phyloP scores from a whole-genome alignment of 352 stramenopile genomes.

The Globisporangium nunn region DNA sequence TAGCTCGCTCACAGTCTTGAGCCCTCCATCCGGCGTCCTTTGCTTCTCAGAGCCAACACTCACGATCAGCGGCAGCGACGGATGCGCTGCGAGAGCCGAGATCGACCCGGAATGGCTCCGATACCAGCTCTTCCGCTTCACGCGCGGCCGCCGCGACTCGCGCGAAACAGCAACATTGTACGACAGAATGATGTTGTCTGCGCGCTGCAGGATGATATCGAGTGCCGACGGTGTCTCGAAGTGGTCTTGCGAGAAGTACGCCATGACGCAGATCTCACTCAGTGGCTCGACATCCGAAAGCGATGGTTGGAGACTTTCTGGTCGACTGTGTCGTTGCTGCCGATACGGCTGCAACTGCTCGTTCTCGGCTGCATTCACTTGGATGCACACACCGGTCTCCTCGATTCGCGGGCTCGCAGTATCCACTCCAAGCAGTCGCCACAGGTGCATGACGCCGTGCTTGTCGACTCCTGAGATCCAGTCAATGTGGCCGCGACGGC shows the following conservation, averaged over 20 bases:
- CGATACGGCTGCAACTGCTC: neutral
- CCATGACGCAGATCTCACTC: slow-evolving; percentile 64
- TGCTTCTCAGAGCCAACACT: slow-evolving; percentile 37
- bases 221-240: slow-evolving; percentile 67
- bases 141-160: slow-evolving; percentile 23
- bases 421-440: slow-evolving; percentile 42
- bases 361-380: slow-evolving; percentile 61
- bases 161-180: slow-evolving; percentile 50
- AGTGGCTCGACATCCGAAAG: slow-evolving; percentile 20
- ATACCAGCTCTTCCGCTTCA: slow-evolving; percentile 81
- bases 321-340: neutral
- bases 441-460: slow-evolving; percentile 59
- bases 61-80: slow-evolving; percentile 65
- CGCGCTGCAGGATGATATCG: slow-evolving; percentile 65
- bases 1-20: slow-evolving; percentile 39
- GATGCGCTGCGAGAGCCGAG: slow-evolving; percentile 60
- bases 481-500: slow-evolving; percentile 43
- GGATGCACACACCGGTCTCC: slow-evolving; percentile 57
- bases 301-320: neutral
- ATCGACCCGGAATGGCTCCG: slow-evolving; percentile 64
- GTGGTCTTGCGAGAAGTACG: slow-evolving; percentile 75
- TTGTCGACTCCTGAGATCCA: slow-evolving; percentile 72
- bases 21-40: slow-evolving; percentile 7
- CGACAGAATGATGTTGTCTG: slow-evolving; percentile 69
- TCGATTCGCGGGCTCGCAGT: slow-evolving; percentile 24